Base-by-base conservation (phyloP, 192 early-diverging fungal species). In the Entophlyctis luteolus region DNA sequence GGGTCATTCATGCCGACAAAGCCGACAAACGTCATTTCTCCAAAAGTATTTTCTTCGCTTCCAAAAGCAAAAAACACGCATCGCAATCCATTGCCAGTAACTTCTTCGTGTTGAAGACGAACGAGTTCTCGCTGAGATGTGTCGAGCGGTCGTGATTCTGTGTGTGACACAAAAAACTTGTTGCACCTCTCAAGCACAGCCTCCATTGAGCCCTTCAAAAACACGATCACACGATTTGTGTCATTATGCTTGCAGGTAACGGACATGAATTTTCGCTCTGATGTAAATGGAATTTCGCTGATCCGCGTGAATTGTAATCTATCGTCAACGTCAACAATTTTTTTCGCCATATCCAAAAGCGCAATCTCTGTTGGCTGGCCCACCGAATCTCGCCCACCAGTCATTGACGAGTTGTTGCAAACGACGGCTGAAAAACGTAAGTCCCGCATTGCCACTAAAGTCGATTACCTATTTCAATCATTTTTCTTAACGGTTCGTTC, bases 321-420 rank as follows among this genome's bases (percentile, higher is more conserved):
- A 4, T 36, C 16, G 37, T 59, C 38, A 6, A 16, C 20, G 8
- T 37, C 28, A n/a, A 81, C 75, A 29, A 86, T 58, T 29, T 81
- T 77, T 27, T 74, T 46, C 2, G 80, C 71, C 4, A 88, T 78
- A 55, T 92, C 91, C 56, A 97, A 78, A 38, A 99, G 82, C 16
- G 95, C 94, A 67, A 94, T 89, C 67, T 99, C 95, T 0, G 95
- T 99, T 1, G 95, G 90, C 56, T 99, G 92, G 2, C 96, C 96
- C 55, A 91, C 87, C 55, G 83, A 78, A 29, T 86, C 82, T 29
- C 90, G 90, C 5, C 82, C 79, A 6, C 90, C 87, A 69, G 91
- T 89, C 29, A 85, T 55, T 2, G 76, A 73, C 4, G 93, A 87
- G 78, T 98, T 95, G 73, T 97, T 98, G 77, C 96, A 97, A 25